phyloP scores from a whole-genome alignment of 441 rosid species.

The Populus hybrid region DNA sequence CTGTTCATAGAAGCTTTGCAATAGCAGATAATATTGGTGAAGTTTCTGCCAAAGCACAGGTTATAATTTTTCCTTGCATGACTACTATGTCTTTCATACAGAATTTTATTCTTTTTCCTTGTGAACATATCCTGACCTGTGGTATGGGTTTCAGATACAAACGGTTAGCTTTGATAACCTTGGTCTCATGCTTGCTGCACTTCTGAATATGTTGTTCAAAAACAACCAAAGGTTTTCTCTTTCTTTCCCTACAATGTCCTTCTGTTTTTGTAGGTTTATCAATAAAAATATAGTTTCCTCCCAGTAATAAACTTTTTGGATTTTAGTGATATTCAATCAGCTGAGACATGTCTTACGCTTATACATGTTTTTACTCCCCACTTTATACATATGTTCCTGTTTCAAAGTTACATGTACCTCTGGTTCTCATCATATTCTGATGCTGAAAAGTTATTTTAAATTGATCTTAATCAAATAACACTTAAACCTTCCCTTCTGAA shows the following conservation, averaged over 20 bases:
- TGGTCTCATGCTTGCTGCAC: conserved; percentile 68
- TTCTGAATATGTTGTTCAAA: conserved; percentile 54
- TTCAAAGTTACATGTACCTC: background rate
- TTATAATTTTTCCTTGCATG: conserved; percentile 16
- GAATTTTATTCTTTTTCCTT: conserved; percentile 2
- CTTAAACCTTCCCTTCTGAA: background rate
- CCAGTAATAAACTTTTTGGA: background rate
- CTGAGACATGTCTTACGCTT: background rate
- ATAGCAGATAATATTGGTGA: conserved; percentile 93
- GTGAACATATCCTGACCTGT: conserved; percentile 24
- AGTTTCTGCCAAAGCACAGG: conserved; percentile 94
- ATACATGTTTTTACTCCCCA: background rate
- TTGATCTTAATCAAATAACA: background rate
- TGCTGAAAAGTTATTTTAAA: background rate
- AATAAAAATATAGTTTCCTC: conserved; percentile 1
- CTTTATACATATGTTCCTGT: background rate
- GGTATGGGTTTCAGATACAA: conserved; percentile 55
- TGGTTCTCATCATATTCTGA: background rate
- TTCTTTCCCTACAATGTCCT: conserved; percentile 6
- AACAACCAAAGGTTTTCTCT: conserved; percentile 55
- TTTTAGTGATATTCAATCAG: background rate
- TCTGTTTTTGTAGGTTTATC: background rate
- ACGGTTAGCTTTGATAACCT: conserved; percentile 72
- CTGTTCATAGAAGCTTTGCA: conserved; percentile 92
- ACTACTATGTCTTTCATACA: background rate